Base-by-base conservation (phyloP, 257 asterid species). In the Solanum rostratum region DNA sequence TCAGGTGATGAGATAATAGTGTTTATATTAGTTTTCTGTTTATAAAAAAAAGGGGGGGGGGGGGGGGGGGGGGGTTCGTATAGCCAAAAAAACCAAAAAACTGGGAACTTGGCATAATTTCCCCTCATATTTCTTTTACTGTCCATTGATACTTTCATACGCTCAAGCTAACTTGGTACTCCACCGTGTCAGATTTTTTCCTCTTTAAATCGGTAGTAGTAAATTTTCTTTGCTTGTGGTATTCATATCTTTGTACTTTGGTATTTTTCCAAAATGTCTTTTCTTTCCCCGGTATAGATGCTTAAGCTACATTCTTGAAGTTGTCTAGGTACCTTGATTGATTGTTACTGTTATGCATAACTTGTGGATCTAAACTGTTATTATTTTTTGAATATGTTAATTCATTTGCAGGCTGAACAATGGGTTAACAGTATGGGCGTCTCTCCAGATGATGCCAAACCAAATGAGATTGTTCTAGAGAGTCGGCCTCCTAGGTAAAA, bases 401-500 rank as follows among this genome's bases (percentile, higher is more conserved):
- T 85, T 65, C 41, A 59, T 63, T 59, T 84, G 88, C 93, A 95
- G 97, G 98, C 98, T 45, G 98, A 94, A 84, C 92, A 91, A 57
- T 93, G 97, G 99, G 95, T 95, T 81, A 90, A 79, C 86, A 88
- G 86, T 74, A 95, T 94, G 98, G 90, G 90, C 84, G 86, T 88
- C 84, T 80, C 92, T 76, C 81, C 86, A 0, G 87, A 41, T 39
- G 83, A 82, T 57, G 90, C 87, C 65, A 91, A 89, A 69, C 83
- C 93, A 30, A 68, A 76, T 30, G 83, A 86, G 20, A 71, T 86
- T 69, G 92, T 90, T 33, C 62, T 91, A 65, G 94, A 95, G 89
- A 92, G 92, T 73, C 97, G 99, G 30, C 98, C 97, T 41, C 86
- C 92, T 60, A 93, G 98, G 98, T 94, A 18, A 92, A 85, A 76